These are phyloP conservation scores for Salvia hispanica DNA, from an alignment of 257 asterid species.

Conservation along the genomic window DNA sequence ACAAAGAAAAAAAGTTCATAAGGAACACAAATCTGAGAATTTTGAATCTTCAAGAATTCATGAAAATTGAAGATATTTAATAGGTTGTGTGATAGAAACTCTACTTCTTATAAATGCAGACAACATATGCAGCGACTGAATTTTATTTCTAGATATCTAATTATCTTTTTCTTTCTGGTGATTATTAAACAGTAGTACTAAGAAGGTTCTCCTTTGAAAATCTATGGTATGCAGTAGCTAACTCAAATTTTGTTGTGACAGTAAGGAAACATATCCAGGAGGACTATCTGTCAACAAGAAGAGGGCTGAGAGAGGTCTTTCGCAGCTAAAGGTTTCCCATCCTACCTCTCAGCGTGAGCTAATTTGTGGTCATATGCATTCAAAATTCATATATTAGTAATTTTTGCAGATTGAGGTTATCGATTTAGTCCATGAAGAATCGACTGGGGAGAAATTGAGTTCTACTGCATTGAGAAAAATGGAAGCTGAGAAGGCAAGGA, in stretches of 20 bases:
- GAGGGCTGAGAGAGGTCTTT: constrained; percentile 79
- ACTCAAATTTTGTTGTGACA: constrained; percentile 39
- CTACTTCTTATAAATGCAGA: background rate
- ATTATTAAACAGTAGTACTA: too few relatives aligned
- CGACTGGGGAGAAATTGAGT: constrained; percentile 69
- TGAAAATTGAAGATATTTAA: background rate
- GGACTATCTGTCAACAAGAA: constrained; percentile 80
- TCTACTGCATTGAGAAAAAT: constrained; percentile 71
- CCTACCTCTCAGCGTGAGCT: constrained; percentile 5
- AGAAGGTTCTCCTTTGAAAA: background rate
- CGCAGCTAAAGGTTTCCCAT: constrained; percentile 62
- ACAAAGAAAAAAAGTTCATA: background rate
- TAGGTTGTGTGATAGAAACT: background rate
- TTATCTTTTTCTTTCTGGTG: background rate
- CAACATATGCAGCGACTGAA: background rate
- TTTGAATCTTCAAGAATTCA: background rate
- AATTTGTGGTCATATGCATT: background rate
- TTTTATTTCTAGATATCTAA: background rate
- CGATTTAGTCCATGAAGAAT: constrained; percentile 74
- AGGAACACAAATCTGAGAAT: background rate
- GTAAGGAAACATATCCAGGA: constrained; percentile 87
- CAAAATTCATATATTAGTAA: background rate
- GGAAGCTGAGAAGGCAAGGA: constrained; percentile 64
- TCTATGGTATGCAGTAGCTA: constrained; percentile 22
- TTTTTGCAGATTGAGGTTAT: constrained; percentile 76